Base-by-base conservation (phyloP, 2,329 filamentous ascomycete genomes). In the Trichoderma sp. region DNA sequence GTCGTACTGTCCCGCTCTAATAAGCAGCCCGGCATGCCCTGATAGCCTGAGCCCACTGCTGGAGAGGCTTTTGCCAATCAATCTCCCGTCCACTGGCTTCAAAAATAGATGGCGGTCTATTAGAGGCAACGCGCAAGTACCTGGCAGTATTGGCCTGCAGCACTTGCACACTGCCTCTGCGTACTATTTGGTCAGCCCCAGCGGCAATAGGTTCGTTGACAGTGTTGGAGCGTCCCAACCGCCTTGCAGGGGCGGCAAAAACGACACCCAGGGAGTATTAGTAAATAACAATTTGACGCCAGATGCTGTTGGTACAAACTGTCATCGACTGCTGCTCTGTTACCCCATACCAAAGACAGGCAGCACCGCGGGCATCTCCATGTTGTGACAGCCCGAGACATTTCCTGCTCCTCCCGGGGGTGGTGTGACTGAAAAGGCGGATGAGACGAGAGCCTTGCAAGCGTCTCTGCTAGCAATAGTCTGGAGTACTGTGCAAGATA, bases 341-440 rank as follows among this genome's bases (percentile, higher is more conserved):
- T 51, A 45, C 30, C 48, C 34, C 7, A n/a, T 34, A 41, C 43
- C 34, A 17, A 39, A 14, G 12, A 24, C 24, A 19, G 48, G 48
- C 41, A 41, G 15, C 34, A 56, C 54, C 19, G 30, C 24, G 19
- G 19, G 10, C 34, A 55, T 21, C 50, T 54, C 59, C 59, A 55
- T 55, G 48, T 28, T 39, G 60, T 47, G n/a, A 12, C 48, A 63
- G 48, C 41, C n/a, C 41, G 48, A 62, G 48, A 62, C 59, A 24
- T 34, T 54, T 52, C 19, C 26, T 45, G 21, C 30, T 21, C n/a
- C 28, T 51, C 47, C 43, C 28, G 26, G 24, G 47, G 39, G 39
- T 62, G 58, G 58, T 52, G 58, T 62, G 58, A 52, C 58, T 44
- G 24, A 19, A 34, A 61, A 52, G 26, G 24, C 44, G 21, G 41